phyloP scores from a whole-genome alignment of 1,284 basidiomycete genomes.

The Hymenochaete sp. region DNA sequence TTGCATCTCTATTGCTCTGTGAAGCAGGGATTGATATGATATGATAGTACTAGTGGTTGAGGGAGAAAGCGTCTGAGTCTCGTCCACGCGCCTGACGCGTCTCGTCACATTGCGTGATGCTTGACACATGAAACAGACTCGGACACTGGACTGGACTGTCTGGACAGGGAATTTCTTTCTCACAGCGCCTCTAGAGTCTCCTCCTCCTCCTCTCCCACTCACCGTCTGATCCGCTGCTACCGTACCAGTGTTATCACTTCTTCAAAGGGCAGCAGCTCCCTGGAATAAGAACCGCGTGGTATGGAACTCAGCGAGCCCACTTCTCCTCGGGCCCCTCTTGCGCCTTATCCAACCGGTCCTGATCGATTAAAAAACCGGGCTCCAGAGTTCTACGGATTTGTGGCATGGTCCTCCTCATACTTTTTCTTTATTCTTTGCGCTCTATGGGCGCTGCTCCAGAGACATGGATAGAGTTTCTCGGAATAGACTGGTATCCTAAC shows the following conservation, averaged over 20 bases:
- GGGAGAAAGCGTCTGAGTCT: no score
- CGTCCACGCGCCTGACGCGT: no score
- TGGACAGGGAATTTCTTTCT: neutral
- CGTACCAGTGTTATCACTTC: neutral
- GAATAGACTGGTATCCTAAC: slow-evolving; percentile 82
- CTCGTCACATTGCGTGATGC: no score
- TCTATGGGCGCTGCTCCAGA: slow-evolving; percentile 50
- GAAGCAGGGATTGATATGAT: neutral
- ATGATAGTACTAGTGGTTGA: no score
- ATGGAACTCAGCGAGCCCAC: slow-evolving; percentile 29
- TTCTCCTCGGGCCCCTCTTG: slow-evolving; percentile 46
- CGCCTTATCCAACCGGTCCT: slow-evolving; percentile 34
- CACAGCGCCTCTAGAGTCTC: slow-evolving; percentile 1
- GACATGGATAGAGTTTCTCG: slow-evolving; percentile 48
- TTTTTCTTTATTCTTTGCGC: slow-evolving; percentile 64
- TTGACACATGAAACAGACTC: no score
- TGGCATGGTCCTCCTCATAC: slow-evolving; percentile 73
- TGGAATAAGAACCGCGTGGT: no score
- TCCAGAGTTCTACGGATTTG: slow-evolving; percentile 83
- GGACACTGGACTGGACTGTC: neutral
- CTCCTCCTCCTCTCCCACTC: neutral
- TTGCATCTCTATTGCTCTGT: slow-evolving; percentile 15
- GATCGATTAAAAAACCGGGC: slow-evolving; percentile 48
- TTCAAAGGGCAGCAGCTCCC: no score
- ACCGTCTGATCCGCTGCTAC: neutral